Base-by-base conservation (phyloP, 805 yeast genomes). In the Torulaspora indica region DNA sequence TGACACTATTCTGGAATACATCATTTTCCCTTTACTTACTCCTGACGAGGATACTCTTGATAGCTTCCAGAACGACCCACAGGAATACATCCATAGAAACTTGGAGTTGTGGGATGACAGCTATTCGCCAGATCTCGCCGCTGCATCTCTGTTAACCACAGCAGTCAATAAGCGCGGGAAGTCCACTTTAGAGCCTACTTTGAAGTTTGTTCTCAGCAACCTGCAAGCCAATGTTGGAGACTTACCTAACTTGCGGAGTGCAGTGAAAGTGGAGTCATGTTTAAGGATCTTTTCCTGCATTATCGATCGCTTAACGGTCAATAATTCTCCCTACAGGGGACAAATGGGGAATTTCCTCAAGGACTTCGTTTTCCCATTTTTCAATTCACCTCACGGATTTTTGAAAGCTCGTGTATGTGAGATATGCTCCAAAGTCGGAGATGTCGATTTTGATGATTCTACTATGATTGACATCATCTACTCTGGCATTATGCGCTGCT, bases 31-130 rank as follows among this genome's bases (percentile, higher is more conserved):
- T 2, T 67, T 84, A 45, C 65, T 91, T 45, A 78, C 89, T 52
- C 85, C 93, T 1, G 72, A 76, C 6, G 81, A 80, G 42, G 79
- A 75, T 5, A 78, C 79, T 14, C 68, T 87, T 44, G 95, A 85
- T 52, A 65, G 77, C 4, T 90, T 85, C 67, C 95, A 88, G 49
- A 79, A 76, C 49, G 96, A 90, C 55, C 96, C 96, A 3, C 83
- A 79, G 44, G 96, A 89, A 60, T 93, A 87, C 61, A 79, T 91
- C 43, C 85, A 87, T 62, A 71, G 81, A 41, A 76, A 76, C 42
- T 73, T 88, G 55, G 88, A 82, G 61, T 67, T 79, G 34, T 72
- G 75, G 57, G 78, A 82, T 53, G 93, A 84, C 42, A 66, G 66
- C 36, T 64, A 70, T 33, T 74, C 88, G 1, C 85, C 95, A 5